Conservation (phyloP, 495 filamentous ascomycete species). For the Daldinia decipiens region DNA sequence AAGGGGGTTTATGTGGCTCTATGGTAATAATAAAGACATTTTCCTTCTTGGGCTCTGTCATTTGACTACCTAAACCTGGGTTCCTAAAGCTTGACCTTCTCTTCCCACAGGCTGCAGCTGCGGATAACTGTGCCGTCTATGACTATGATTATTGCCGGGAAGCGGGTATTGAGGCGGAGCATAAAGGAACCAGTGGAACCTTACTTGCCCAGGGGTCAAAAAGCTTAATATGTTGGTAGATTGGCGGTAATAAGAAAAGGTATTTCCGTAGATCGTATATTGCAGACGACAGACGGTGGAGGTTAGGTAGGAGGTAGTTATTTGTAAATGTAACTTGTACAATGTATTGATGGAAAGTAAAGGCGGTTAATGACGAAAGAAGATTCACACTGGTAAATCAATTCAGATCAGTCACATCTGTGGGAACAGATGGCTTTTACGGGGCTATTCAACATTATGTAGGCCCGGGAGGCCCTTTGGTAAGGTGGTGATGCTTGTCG, state of each 20-base stretch:
- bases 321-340: conserved; percentile 14
- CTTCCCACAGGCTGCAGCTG: conserved; percentile 7
- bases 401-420: neutral
- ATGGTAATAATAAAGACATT: conserved; percentile 36
- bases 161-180: conserved; percentile 28
- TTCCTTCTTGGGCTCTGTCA: conserved; percentile 25
- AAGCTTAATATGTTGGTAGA: conserved; percentile 14
- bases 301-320: too few relatives aligned
- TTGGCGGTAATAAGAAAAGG: conserved; percentile 21
- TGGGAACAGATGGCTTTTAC: neutral
- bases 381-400: neutral
- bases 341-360: neutral
- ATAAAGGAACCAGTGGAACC: conserved; percentile 13
- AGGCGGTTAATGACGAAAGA: neutral
- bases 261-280: conserved; percentile 6
- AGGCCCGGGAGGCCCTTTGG: conserved; percentile 2
- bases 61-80: conserved; percentile 25
- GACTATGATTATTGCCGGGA: conserved; percentile 20
- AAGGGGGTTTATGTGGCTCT: conserved; percentile 12
- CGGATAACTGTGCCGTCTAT: conserved; percentile 20
- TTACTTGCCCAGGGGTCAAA: conserved; percentile 9
- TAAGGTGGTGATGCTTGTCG: conserved; percentile 14
- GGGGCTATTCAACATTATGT: conserved; percentile 4
- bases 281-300: too few relatives aligned
- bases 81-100: conserved; percentile 9